These are phyloP conservation scores for Lachnellula suecica DNA, from an alignment of 2,329 filamentous ascomycete genomes.

Conservation along the genomic window DNA sequence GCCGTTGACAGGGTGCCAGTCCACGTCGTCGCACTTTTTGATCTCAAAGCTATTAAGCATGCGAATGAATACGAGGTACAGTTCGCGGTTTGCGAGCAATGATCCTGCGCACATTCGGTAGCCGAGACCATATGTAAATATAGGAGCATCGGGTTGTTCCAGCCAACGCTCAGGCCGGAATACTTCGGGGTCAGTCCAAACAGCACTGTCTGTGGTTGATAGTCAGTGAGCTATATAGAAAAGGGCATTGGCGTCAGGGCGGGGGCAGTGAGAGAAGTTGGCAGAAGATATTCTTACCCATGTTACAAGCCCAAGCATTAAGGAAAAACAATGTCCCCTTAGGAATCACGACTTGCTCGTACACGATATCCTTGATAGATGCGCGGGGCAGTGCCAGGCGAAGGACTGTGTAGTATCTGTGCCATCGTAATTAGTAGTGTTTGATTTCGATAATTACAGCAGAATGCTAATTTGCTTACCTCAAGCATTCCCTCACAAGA, in stretches of 20 bases:
- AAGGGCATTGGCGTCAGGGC: neutral
- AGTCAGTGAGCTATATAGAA: slow-evolving; percentile 36
- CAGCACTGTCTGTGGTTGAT: slow-evolving; percentile 33
- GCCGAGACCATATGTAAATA: slow-evolving; percentile 66
- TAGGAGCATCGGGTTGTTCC: slow-evolving; percentile 56
- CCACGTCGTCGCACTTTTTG: slow-evolving; percentile 50
- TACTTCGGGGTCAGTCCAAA: slow-evolving; percentile 57
- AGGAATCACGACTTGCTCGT: slow-evolving; percentile 57
- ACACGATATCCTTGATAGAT: slow-evolving; percentile 58
- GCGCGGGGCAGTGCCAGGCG: slow-evolving; percentile 61
- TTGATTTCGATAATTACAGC: slow-evolving; percentile 1
- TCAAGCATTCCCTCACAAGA: slow-evolving; percentile 60
- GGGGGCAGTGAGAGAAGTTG: slow-evolving; percentile 27
- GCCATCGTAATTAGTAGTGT: slow-evolving; percentile 11
- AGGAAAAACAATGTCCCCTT: slow-evolving; percentile 64
- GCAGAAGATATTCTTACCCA: no score
- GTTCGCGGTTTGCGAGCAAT: slow-evolving; percentile 61
- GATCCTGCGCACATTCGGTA: slow-evolving; percentile 66
- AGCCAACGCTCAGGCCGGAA: slow-evolving; percentile 65
- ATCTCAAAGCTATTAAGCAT: slow-evolving; percentile 62
- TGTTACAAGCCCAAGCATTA: slow-evolving; percentile 69
- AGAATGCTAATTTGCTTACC: slow-evolving; percentile 32
- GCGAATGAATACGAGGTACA: slow-evolving; percentile 64
- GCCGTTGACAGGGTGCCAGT: slow-evolving; percentile 58
- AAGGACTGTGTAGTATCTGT: slow-evolving; percentile 60